These are phyloP conservation scores for Ilyonectria destructans DNA, from an alignment of 2,329 filamentous ascomycete species.

Conservation along the genomic window DNA sequence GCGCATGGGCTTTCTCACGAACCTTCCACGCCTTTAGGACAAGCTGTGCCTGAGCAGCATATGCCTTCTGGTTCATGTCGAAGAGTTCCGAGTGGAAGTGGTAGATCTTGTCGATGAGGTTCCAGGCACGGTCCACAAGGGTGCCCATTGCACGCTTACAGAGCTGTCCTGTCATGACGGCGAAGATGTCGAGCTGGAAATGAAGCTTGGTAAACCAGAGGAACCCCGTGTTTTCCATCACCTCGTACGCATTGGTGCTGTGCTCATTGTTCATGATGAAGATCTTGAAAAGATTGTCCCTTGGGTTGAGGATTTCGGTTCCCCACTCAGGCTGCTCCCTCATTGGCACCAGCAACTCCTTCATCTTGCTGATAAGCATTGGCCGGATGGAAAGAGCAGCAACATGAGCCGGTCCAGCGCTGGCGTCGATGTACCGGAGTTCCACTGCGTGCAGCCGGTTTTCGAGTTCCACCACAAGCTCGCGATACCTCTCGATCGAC, in stretches of 20 bases:
- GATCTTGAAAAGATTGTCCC: slow-evolving; percentile 72
- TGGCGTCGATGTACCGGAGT: slow-evolving; percentile 66
- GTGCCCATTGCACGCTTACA: slow-evolving; percentile 64
- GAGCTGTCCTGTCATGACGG: slow-evolving; percentile 70
- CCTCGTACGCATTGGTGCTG: slow-evolving; percentile 61
- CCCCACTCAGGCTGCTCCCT: slow-evolving; percentile 65
- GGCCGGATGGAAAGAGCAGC: slow-evolving; percentile 65
- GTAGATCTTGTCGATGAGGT: slow-evolving; percentile 63
- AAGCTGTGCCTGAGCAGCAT: slow-evolving; percentile 63
- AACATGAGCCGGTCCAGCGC: slow-evolving; percentile 68
- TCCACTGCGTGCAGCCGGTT: slow-evolving; percentile 62
- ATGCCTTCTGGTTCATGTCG: slow-evolving; percentile 63
- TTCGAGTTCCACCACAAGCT: slow-evolving; percentile 61
- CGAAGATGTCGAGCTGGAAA: slow-evolving; percentile 71
- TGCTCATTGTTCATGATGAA: slow-evolving; percentile 66
- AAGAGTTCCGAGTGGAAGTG: slow-evolving; percentile 66
- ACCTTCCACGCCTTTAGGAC: slow-evolving; percentile 68
- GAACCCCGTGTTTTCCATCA: slow-evolving; percentile 64
- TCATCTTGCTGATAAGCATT: slow-evolving; percentile 66
- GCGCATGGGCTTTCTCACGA: slow-evolving; percentile 61
- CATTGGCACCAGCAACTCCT: slow-evolving; percentile 64
- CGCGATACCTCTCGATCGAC: slow-evolving; percentile 60
- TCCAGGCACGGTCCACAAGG: slow-evolving; percentile 71
- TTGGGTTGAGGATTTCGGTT: slow-evolving; percentile 64
- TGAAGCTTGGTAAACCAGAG: slow-evolving; percentile 70